These are phyloP conservation scores for Emmonsiellopsis sp. DNA, from an alignment of 2,329 filamentous ascomycete species.

Conservation along the genomic window DNA sequence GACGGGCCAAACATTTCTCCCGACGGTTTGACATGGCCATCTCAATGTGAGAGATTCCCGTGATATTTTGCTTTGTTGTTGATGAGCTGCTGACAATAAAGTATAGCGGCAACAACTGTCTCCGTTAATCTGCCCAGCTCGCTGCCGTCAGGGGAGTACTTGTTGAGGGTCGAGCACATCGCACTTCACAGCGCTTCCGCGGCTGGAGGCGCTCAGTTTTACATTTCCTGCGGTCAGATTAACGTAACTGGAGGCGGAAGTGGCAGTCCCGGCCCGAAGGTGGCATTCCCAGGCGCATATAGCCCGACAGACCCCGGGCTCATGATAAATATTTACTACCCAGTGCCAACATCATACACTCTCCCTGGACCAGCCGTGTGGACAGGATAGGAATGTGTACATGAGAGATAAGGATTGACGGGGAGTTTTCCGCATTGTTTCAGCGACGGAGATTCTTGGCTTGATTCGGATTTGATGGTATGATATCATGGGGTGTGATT, in stretches of 20 bases:
- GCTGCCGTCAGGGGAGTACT: slow-evolving; percentile 3
- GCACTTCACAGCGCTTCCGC: slow-evolving; percentile 4
- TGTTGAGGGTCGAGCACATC: slow-evolving; percentile 7
- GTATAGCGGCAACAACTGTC: not conserved
- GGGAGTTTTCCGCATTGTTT: no score
- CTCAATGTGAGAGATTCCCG: slow-evolving; percentile 22
- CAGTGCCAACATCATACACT: slow-evolving; percentile 8
- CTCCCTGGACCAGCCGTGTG: slow-evolving; percentile 12
- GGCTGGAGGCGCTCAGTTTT: slow-evolving; percentile 7
- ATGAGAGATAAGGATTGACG: not conserved
- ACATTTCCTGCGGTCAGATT: slow-evolving; percentile 13
- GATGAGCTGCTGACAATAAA: not conserved
- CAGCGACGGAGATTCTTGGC: no score
- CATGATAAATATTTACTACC: slow-evolving; percentile 14
- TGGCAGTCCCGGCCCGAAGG: slow-evolving; percentile 9
- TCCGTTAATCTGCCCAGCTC: not conserved
- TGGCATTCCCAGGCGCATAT: slow-evolving; percentile 15
- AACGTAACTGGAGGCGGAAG: slow-evolving; percentile 12
- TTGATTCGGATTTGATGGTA: no score
- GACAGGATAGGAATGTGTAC: not conserved
- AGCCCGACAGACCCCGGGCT: slow-evolving; percentile 13
- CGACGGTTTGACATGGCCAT: slow-evolving; percentile 33
- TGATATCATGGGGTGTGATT: no score
- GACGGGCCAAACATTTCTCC: slow-evolving; percentile 25
- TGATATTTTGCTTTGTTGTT: not conserved